Conservation (phyloP, 306 rosid genomes). For the Canavalia ensiformis region DNA sequence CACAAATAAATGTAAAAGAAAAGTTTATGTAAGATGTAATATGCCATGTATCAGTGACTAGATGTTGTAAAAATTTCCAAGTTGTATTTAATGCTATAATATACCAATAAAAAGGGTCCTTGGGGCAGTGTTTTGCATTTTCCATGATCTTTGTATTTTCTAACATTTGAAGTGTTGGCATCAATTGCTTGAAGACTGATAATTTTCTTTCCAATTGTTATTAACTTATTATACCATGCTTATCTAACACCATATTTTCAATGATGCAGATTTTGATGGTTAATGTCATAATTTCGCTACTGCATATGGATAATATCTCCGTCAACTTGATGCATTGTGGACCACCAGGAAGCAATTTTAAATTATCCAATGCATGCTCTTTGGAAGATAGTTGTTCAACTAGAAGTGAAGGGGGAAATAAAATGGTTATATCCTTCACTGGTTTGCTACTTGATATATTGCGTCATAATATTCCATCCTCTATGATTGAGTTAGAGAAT, state of each 20-base stretch:
- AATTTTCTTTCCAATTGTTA: conserved; percentile 29
- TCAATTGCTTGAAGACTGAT: conserved; percentile 25
- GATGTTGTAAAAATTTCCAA: conserved; percentile 7
- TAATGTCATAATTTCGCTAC: conserved; percentile 77
- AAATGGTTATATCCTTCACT: conserved; percentile 87
- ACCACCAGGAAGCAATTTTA: conserved; percentile 62
- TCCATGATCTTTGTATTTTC: conserved; percentile 11
- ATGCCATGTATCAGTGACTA: conserved; percentile 5
- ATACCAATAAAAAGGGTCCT: conserved; percentile 6
- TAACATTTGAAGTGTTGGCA: conserved; percentile 34
- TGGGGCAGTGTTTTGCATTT: conserved; percentile 38
- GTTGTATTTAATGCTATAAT: conserved; percentile 15
- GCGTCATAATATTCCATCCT: conserved; percentile 69
- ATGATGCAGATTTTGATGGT: conserved; percentile 84
- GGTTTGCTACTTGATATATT: conserved; percentile 75
- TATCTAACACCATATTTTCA: conserved; percentile 27
- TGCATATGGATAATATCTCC: conserved; percentile 91
- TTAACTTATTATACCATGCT: conserved; percentile 13
- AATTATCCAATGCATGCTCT: conserved; percentile 51
- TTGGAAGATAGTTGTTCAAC: conserved; percentile 60
- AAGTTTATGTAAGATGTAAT: conserved; percentile 36
- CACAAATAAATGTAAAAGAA: conserved; percentile 17
- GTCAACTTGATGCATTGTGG: conserved; percentile 67
- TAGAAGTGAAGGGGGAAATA: conserved; percentile 74
- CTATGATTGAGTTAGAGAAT: conserved; percentile 66